Evolutionary conservation across 2,329 filamentous ascomycete species (phyloP), one percentile per base, ranked within the genome.

Genomic region (Thermoascus crustaceus): DNA sequence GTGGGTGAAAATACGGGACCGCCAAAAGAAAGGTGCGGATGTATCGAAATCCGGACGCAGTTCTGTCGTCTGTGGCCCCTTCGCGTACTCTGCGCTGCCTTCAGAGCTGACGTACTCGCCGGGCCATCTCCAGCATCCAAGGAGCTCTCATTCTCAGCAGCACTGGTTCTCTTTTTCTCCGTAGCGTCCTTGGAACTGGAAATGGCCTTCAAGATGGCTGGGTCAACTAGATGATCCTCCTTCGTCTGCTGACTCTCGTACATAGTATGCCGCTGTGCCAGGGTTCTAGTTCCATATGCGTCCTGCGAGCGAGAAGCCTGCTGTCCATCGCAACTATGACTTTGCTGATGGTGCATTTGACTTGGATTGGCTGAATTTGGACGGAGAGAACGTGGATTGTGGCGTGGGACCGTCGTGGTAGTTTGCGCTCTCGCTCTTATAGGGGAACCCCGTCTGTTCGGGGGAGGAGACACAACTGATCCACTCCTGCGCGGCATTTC

Each of bases 1-100:
- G 48, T 60, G 3, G 55, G 52, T 11, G 58, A 54, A 38, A 63
- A 59, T 1, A 42, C 41, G 5, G 57, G 43, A 1, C 52, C 49
- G 4, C 51, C 49, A 29, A 60, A 61, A 11, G 57, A 52, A 37
- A 59, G 53, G 1, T 57, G 55, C 7, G 54, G 56, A 30, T 57
- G 50, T 19, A 57, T 61, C 1, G 62, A 59, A 33, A 67, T 63
- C 13, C 63, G 58, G 2, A 67, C 58, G 35, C 61, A 66, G 30
- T 66, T 65, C 24, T 66, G 61, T 23, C 63, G 57, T 32, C 53
- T 51, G 38, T 68, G 63, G 8, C 60, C 58, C 35, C 59, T 61
- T 18, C 57, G 55, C n/a, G 51, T 47, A 1, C 50, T 50, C 7
- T 49, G 56, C 3, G 49, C 47, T 5, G 50, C 48, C 33, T 59